Base-by-base conservation (phyloP, 2,329 filamentous ascomycete species). In the Beauveria sp. region DNA sequence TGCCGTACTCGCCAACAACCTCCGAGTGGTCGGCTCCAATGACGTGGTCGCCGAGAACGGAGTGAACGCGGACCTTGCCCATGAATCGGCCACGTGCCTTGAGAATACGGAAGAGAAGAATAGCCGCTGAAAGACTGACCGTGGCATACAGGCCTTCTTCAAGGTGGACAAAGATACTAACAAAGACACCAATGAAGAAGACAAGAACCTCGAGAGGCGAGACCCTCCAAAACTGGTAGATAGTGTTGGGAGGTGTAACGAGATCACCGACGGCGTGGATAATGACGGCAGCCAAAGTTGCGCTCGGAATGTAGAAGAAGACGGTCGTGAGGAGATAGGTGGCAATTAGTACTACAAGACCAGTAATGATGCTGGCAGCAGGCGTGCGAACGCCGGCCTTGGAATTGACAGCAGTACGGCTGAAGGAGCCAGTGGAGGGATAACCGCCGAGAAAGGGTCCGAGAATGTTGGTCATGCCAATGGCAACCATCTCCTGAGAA, bases 361-460 rank as follows among this genome's bases (percentile, higher is more conserved):
- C 91, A 12, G 91, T 96, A 64, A 96, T 91, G 52, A 93, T 83
- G 79, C 91, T 91, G 40, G 90, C 91, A 61, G 96, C 85, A 1
- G 91, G 92, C 5, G 91, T 96, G 48, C 91, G 87, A 1, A 96
- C 91, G 71, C 91, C 91, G 59, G 91, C 90, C 76, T 96, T 96
- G n/a, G 91, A 90, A 75, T 96, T 96, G 79, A 96, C 96, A 56
- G 91, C 92, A 24, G 91, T 96, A 64, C 91, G 86, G 8, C 90
- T 93, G 79, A 96, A 96, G 2, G 91, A 96, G 6, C 91, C 92
- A 12, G 91, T 96, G 0, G 90, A 89, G 4, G 91, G 90, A 68
- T 96, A 96, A 2, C 81, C 91, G 57, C 91, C 89, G 1, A 93
- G 78, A 78, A 95, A 93, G 10, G 90, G 87, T 20, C 87, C 88